Conservation (phyloP, 805 yeast species). For the Saccharomycopsis oosterbeekiorum region DNA sequence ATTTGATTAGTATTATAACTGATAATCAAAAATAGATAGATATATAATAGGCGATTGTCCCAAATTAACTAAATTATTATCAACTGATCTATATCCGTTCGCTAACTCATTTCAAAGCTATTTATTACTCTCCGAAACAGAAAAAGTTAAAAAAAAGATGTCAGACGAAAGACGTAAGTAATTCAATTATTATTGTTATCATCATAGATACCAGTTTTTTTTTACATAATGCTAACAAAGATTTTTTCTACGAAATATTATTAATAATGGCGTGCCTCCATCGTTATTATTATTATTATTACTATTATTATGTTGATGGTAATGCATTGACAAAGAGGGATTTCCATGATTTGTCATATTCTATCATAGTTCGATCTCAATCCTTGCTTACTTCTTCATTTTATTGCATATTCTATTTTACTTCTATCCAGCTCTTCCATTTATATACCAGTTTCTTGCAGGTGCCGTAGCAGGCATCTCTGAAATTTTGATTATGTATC, state of each 20-base stretch:
- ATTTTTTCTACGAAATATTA: too few relatives aligned
- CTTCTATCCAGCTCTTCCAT: conserved; percentile 53
- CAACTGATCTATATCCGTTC: background rate
- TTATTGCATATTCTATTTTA: background rate
- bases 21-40: background rate
- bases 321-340: too few relatives aligned
- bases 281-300: too few relatives aligned
- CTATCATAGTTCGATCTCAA: background rate
- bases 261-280: too few relatives aligned
- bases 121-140: background rate
- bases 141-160: conserved; percentile 4
- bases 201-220: too few relatives aligned
- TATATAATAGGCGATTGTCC: background rate
- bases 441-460: conserved; percentile 78
- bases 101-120: background rate
- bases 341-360: too few relatives aligned
- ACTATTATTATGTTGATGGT: too few relatives aligned
- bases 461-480: conserved; percentile 98
- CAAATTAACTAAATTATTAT: background rate
- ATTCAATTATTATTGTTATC: background rate
- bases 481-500: conserved; percentile 91
- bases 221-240: too few relatives aligned
- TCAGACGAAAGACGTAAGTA: conserved; percentile 21
- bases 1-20: too few relatives aligned
- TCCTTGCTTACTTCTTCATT: background rate